Evolutionary conservation across 495 filamentous ascomycete species (phyloP).

Genomic region (Trichoderma erinaceum): DNA sequence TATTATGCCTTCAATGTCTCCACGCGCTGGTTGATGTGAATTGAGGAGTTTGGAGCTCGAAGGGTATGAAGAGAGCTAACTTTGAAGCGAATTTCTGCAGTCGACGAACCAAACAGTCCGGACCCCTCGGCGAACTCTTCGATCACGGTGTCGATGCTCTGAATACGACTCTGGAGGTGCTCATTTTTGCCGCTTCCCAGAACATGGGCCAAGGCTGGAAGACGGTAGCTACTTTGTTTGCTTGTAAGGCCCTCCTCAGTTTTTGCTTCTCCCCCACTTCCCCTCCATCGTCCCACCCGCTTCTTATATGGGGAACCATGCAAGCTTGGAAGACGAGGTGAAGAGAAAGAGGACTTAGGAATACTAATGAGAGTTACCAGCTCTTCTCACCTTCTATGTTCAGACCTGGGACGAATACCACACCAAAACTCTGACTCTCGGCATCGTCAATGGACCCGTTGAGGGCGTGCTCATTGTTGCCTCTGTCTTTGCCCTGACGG

Average conservation of each 20-base stretch:
- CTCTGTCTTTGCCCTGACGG: conserved; percentile 77
- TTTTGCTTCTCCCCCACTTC: background rate
- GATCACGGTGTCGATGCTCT: conserved; percentile 96
- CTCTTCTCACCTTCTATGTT: conserved; percentile 87
- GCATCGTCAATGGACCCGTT: conserved; percentile 88
- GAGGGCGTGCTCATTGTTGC: conserved; percentile 87
- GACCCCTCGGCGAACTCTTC: conserved; percentile 91
- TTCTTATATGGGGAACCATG: background rate
- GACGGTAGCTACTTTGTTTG: conserved; percentile 79
- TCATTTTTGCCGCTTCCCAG: conserved; percentile 85
- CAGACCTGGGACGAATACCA: conserved; percentile 99
- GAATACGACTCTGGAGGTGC: conserved; percentile 88
- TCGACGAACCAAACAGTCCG: conserved; percentile 84
- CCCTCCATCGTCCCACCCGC: background rate
- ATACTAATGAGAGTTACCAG: conserved; percentile 31
- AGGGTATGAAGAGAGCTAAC: background rate
- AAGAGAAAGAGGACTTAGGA: background rate
- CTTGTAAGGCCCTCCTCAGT: conserved; percentile 45
- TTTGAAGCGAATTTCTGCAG: conserved; percentile 34
- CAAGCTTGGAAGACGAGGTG: background rate
- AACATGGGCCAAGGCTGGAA: conserved; percentile 92
- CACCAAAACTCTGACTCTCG: conserved; percentile 88
- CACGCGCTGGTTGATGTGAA: background rate
- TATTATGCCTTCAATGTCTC: background rate
- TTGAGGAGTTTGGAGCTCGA: background rate